Base-by-base conservation (phyloP, 352 stramenopile genomes). In the Globisporangium alternatum region DNA sequence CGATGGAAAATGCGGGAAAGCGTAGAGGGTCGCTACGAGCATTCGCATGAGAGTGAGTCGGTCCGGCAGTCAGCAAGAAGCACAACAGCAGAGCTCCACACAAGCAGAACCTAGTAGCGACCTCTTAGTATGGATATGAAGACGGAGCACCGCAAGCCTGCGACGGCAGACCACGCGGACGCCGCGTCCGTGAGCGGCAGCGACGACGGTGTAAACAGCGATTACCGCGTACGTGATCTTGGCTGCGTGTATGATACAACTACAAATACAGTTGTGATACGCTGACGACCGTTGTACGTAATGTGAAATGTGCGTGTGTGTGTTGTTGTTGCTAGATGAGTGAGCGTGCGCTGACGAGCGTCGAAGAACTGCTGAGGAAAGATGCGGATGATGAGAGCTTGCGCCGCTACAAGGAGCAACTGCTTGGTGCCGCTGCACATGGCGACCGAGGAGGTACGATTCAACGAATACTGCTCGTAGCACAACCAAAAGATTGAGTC, bases 351-450 rank as follows among this genome's bases (percentile, higher is more conserved):
- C 69, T 90, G 25, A 67, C 62, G 45, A 83, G 73, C 17, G 85
- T 97, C 39, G 76, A 91, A 12, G 88, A 90, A 25, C 64, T 97
- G 37, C 57, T 97, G 66, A 67, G 71, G 0, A 84, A 88, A 55
- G 89, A 97, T 56, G 77, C 84, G 17, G 83, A 92, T 17, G 89
- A 97, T 62, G 85, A 95, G 62, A 94, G 82, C 61, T 65, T 97
- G 21, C 71, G 75, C 21, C 80, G 85, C 56, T 97, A 97, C 75
- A 97, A 97, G 55, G 87, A 92, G 70, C 78, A 84, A 28, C 72
- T 97, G 15, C 70, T 97, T 1, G 88, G 89, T 0, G 72, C 84
- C 7, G 89, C 88, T 39, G 85, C 83, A 22, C 75, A 88, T 53
- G 89, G 89, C 41, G 89, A 97, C 67, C 71, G 81, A 35, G 89